A percentile compares a stretch with the other conserved stretches of the same genome.
Conservation (phyloP, 495 filamentous ascomycete species). For the Acidomyces sp. region DNA sequence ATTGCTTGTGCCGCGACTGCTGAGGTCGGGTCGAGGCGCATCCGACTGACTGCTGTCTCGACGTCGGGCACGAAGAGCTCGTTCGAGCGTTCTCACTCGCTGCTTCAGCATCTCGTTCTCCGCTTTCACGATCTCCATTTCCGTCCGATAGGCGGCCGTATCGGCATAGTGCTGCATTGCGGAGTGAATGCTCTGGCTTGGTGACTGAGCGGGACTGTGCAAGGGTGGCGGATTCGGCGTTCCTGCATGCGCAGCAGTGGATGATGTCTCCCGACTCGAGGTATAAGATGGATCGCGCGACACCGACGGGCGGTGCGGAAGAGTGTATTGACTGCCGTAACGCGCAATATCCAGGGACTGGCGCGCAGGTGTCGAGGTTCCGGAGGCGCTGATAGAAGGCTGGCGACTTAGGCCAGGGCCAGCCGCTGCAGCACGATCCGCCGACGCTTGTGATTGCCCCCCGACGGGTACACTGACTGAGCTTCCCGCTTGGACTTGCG, state of each 20-base stretch:
- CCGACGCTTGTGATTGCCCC: conserved; percentile 19
- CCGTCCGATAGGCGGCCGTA: conserved; percentile 49
- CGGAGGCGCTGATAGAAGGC: conserved; percentile 13
- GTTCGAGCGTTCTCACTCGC: conserved; percentile 63
- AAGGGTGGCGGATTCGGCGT: conserved; percentile 2
- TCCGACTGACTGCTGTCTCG: conserved; percentile 15
- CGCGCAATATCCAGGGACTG: conserved; percentile 16
- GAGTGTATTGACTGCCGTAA: conserved; percentile 4
- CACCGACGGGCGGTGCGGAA: conserved; percentile 13
- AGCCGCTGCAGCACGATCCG: conserved; percentile 19
- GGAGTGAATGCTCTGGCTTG: conserved; percentile 15
- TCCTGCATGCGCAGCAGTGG: conserved; percentile 4
- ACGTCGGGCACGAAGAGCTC: conserved; percentile 15
- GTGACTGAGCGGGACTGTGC: conserved; percentile 12
- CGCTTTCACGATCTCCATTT: conserved; percentile 57
- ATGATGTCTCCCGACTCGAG: conserved; percentile 4
- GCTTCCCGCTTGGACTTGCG: conserved; percentile 21
- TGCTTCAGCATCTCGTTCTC: conserved; percentile 71
- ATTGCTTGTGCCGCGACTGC: not conserved
- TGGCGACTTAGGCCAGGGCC: conserved; percentile 6
- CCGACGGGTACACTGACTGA: conserved; percentile 4
- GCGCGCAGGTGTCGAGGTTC: conserved; percentile 15
- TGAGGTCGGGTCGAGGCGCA: conserved; percentile 4
- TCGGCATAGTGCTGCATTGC: conserved; percentile 54
- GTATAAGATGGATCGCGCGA: conserved; percentile 12